Conservation (phyloP, 2,329 filamentous ascomycete genomes). For the Aspergillus brunneoviolaceus region DNA sequence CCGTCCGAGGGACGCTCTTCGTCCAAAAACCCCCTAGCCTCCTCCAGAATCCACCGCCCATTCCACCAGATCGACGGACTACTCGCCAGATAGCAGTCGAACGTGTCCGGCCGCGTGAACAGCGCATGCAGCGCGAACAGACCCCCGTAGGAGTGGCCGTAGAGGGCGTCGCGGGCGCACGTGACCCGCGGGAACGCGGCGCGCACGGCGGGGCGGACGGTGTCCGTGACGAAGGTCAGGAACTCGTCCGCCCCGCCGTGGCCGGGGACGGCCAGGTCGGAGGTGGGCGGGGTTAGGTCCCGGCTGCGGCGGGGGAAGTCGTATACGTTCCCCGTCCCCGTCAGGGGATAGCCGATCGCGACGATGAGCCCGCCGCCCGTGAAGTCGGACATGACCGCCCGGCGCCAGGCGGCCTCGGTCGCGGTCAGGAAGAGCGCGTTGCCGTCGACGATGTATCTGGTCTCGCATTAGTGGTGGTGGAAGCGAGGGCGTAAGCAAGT, state of each 20-base stretch:
- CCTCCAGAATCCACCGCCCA: conserved; percentile 39
- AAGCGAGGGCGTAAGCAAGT: too few relatives aligned
- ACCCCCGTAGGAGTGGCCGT: conserved; percentile 53
- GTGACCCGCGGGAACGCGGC: not conserved
- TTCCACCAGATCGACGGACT: conserved; percentile 54
- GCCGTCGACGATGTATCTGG: conserved; percentile 25
- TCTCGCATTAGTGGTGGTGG: not conserved
- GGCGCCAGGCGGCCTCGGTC: conserved; percentile 23
- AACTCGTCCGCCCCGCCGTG: conserved; percentile 9
- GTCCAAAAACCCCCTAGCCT: conserved; percentile 31
- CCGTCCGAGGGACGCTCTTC: conserved; percentile 8
- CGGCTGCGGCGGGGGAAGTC: conserved; percentile 1
- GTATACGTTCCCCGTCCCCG: conserved; percentile 9
- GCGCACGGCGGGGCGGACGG: not conserved
- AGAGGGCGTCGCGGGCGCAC: conserved; percentile 46
- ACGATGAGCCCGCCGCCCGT: conserved; percentile 20
- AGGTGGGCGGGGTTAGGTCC: conserved; percentile 7
- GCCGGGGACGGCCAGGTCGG: not conserved
- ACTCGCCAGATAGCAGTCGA: conserved; percentile 49
- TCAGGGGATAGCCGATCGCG: conserved; percentile 23
- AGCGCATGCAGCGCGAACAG: conserved; percentile 50
- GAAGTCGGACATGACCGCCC: conserved; percentile 15
- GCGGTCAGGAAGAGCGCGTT: conserved; percentile 26
- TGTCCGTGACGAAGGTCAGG: conserved; percentile 8
- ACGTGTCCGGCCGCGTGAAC: conserved; percentile 43